Conservation (phyloP, 192 early-diverging fungal genomes). For the Funneliformis geosporum region DNA sequence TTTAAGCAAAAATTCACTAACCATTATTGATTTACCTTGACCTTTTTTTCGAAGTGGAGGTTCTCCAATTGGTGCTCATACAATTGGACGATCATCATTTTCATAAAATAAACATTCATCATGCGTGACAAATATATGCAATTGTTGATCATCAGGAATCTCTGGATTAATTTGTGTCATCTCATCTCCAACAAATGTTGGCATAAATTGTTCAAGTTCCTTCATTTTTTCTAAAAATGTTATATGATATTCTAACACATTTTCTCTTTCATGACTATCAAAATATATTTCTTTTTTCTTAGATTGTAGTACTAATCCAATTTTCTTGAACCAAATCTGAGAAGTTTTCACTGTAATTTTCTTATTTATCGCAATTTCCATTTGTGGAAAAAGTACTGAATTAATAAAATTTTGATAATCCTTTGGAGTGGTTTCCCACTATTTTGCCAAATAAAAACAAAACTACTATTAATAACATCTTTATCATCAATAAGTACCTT, state of each 20-base stretch:
- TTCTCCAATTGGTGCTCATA: conserved; percentile 9
- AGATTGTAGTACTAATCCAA: neutral
- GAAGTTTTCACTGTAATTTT: neutral
- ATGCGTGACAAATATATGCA: neutral
- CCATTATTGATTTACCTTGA: neutral
- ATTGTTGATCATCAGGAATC: neutral
- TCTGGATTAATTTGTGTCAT: neutral
- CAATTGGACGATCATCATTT: neutral
- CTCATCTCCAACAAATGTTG: neutral
- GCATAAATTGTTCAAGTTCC: conserved; percentile 3
- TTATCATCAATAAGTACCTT: conserved; percentile 15
- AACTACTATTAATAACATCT: neutral
- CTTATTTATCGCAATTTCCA: neutral
- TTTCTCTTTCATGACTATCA: conserved; percentile 11
- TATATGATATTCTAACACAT: neutral
- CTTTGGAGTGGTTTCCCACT: neutral
- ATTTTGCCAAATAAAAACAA: neutral
- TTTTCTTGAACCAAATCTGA: neutral
- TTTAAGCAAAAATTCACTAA: conserved; percentile 3
- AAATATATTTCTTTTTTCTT: conserved; percentile 18
- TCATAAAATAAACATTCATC: conserved; percentile 13
- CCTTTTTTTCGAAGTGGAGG: conserved; percentile 4
- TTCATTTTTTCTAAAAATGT: conserved; percentile 3
- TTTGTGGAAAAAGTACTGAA: neutral
- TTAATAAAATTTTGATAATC: conserved; percentile 2